Evolutionary conservation across 2,329 filamentous ascomycete species (phyloP).

Genomic region (Alternaria incomplexa): DNA sequence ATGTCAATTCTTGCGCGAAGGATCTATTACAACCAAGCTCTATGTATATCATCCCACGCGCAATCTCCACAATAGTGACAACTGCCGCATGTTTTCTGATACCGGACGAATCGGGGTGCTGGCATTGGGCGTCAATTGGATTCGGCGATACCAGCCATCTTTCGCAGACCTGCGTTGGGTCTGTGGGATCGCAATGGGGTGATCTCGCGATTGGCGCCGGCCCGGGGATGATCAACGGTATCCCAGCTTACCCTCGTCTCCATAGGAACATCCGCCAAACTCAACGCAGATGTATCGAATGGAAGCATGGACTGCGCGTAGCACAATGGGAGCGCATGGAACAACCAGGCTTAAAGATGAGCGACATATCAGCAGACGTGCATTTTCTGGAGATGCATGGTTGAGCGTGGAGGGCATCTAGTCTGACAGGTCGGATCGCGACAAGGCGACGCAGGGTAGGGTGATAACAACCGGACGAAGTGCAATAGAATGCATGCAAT

Average conservation of each 20-base stretch:
- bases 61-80: not conserved
- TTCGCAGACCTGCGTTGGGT: not conserved
- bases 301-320: not conserved
- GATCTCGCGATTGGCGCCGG: constrained; percentile 14
- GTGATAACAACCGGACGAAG: not conserved
- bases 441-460: not conserved
- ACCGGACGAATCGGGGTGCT: constrained; percentile 1
- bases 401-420: not conserved
- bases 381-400: not conserved
- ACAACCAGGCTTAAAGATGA: not conserved
- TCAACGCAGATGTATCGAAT: not conserved
- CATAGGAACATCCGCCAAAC: constrained; percentile 8
- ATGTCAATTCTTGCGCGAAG: not conserved
- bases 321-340: not conserved
- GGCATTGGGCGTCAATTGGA: not conserved
- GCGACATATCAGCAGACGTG: not conserved
- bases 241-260: constrained; percentile 12
- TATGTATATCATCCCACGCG: not conserved
- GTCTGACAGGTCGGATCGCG: not conserved
- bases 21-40: not conserved
- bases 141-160: constrained; percentile 8
- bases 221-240: constrained; percentile 20
- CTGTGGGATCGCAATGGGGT: constrained; percentile 4
- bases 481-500: not conserved
- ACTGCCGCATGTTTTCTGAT: not conserved